Percentiles rank a stretch among this genome's conserved stretches.
Conservation (phyloP, 2,329 filamentous ascomycete genomes). For the Aspergillus proliferans region DNA sequence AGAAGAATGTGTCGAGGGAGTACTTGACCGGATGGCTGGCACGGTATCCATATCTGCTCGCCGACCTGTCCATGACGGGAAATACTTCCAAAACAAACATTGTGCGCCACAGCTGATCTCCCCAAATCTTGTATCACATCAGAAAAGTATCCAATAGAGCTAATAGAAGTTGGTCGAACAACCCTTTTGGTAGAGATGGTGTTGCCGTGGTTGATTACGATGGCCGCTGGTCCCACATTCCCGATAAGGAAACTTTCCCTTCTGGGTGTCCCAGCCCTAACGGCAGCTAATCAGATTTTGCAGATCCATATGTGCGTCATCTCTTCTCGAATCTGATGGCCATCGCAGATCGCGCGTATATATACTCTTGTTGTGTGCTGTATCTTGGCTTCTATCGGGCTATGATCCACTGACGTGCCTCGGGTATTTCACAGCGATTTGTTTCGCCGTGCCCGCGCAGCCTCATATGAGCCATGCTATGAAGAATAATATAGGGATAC, state of each 20-base stretch:
- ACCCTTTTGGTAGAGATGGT: too few species aligned
- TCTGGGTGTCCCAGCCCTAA: neutral
- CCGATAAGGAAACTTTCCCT: neutral
- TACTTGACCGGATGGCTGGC: neutral
- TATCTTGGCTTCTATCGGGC: too few species aligned
- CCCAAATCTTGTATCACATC: neutral
- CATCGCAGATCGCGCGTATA: too few species aligned
- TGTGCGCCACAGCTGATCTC: neutral
- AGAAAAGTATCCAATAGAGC: too few species aligned
- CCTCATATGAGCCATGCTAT: too few species aligned
- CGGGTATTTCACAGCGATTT: too few species aligned
- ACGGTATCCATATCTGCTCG: neutral
- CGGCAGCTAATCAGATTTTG: neutral
- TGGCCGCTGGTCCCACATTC: neutral
- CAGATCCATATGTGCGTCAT: neutral
- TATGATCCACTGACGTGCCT: too few species aligned
- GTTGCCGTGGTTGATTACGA: neutral
- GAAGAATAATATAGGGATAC: too few species aligned
- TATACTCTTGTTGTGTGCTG: too few species aligned
- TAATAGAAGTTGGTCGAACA: too few species aligned
- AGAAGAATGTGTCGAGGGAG: neutral
- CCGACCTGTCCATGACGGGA: neutral
- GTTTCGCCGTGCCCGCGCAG: too few species aligned
- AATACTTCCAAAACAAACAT: neutral
- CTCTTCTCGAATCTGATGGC: neutral